Evolutionary conservation across 345 rosid species (phyloP), one percentile per base, ranked within the genome.

Genomic region (Gossypium bickii): DNA sequence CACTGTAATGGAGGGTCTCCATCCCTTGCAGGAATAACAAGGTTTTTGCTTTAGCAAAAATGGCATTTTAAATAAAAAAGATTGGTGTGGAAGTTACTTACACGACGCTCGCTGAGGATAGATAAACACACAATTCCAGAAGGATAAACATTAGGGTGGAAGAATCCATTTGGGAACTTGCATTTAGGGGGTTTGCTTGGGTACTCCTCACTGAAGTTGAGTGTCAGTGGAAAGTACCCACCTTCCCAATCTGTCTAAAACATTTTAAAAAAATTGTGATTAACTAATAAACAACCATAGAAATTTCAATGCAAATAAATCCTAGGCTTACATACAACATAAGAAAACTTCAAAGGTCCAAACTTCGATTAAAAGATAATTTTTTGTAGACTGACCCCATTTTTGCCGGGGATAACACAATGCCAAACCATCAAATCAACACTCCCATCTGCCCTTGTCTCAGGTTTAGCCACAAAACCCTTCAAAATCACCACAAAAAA

Each of bases 401-500:
- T n/a, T 79, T 82, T 86, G 20, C 87, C 87, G 71, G 89, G 89
- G 18, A 86, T 86, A 29, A 76, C 74, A 56, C 89, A 86, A 71
- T 84, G 82, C 89, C 89, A 86, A 38, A 74, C 67, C 89, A 86
- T 84, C 85, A 86, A 67, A 86, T 86, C 79, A 48, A 82, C 79
- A 9, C 86, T 51, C 12, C 89, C 89, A 78, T 86, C 89, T 9
- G 77, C 64, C 13, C 57, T 11, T 41, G 81, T 78, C 58, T 82
- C 85, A 11, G 87, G 89, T 75, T 78, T 86, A 24, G 89, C 89
- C 45, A 84, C 89, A 77, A 86, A 84, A 79, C 89, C 89, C 89
- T 86, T 78, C 69, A 68, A 68, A 63, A 20, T 2, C 5, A 66
- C 10, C 18, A 56, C 6, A 34, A 0, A 56, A 12, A 4, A 43